Base-by-base conservation (phyloP, 202 grass and related monocot genomes). In the Tripidium arundinaceum region DNA sequence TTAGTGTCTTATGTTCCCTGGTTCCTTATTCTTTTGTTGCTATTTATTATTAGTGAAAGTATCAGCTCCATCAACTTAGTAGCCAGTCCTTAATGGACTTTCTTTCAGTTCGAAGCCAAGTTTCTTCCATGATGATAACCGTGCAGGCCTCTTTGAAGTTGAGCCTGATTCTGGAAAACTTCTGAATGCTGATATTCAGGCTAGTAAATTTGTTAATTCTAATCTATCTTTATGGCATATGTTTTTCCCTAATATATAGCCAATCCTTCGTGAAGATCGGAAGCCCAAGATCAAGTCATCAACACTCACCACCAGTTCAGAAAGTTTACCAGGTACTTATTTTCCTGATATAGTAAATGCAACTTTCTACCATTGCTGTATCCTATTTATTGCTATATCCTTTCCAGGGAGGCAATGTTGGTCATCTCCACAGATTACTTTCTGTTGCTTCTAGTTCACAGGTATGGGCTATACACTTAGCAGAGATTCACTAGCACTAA, bases 71-170 rank as follows among this genome's bases (percentile, higher is more conserved):
- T 69, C 75, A 70, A 63, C 45, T 82, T 42, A 81, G 24, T 42
- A 81, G 24, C 47, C 49, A 39, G 29, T 33, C 77, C 47, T 65
- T 43, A 81, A 19, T 83, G 61, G 75, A 40, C 49, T 86, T 83
- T 47, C 86, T 83, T 58, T 47, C 84, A 98, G 96, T 85, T 89
- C 86, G 58, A 98, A 98, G 86, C 96, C 96, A 83, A 58, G 88
- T 58, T 98, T 98, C 67, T 98, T 98, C 77, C 96, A 94, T 69
- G 96, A 98, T 83, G 96, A 95, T 85, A 98, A 95, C 72, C 92
- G 84, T 71, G 74, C 88, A 65, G 91, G 82, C 58, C 66, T 98
- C 6, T 98, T 98, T 85, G 90, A 98, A 95, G 96, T 98, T 84
- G 96, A 98, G 28, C 90, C 96, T 85, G 88, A 93, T 89, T 93